phyloP scores from a whole-genome alignment of 2,329 filamentous ascomycete species.

The Ceratocystis destructans region DNA sequence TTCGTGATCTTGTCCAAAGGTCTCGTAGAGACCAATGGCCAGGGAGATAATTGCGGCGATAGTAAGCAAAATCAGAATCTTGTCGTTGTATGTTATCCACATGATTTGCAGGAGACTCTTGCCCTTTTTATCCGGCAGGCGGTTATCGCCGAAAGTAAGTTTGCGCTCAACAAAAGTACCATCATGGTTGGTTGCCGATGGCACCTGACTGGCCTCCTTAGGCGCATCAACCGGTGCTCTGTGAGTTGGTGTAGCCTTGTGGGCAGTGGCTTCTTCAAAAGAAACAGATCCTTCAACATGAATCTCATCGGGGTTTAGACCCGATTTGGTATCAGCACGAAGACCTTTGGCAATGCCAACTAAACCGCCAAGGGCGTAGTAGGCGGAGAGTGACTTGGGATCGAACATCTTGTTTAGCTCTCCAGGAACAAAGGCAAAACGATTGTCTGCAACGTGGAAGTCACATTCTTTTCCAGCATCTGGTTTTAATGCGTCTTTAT shows the following conservation, averaged over 20 bases:
- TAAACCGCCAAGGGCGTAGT: slow-evolving; percentile 66
- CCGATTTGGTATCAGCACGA: slow-evolving; percentile 54
- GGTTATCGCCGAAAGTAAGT: slow-evolving; percentile 58
- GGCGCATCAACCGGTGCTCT: slow-evolving; percentile 15
- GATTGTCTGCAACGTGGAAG: slow-evolving; percentile 63
- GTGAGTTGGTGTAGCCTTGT: background rate
- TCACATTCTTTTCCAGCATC: slow-evolving; percentile 64
- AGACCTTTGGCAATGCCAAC: slow-evolving; percentile 67
- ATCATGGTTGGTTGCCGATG: slow-evolving; percentile 17
- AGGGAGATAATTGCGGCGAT: slow-evolving; percentile 59
- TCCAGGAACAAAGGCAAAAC: slow-evolving; percentile 73
- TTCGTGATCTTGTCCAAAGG: slow-evolving; percentile 46
- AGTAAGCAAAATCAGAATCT: slow-evolving; percentile 60
- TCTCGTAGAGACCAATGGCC: slow-evolving; percentile 62
- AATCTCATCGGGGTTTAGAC: slow-evolving; percentile 64
- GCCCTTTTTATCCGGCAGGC: slow-evolving; percentile 58
- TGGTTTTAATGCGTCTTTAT: slow-evolving; percentile 56
- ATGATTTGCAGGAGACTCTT: slow-evolving; percentile 60
- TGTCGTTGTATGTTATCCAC: slow-evolving; percentile 77
- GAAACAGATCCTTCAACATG: slow-evolving; percentile 49
- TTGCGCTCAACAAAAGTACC: slow-evolving; percentile 47
- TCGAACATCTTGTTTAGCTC: slow-evolving; percentile 79
- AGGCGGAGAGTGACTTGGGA: slow-evolving; percentile 73
- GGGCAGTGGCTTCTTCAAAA: slow-evolving; percentile 53
- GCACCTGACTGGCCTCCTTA: background rate